A percentile compares a stretch with the other conserved stretches of the same genome.
Conservation (phyloP, 805 yeast species). For the Kuraishia piskuri region DNA sequence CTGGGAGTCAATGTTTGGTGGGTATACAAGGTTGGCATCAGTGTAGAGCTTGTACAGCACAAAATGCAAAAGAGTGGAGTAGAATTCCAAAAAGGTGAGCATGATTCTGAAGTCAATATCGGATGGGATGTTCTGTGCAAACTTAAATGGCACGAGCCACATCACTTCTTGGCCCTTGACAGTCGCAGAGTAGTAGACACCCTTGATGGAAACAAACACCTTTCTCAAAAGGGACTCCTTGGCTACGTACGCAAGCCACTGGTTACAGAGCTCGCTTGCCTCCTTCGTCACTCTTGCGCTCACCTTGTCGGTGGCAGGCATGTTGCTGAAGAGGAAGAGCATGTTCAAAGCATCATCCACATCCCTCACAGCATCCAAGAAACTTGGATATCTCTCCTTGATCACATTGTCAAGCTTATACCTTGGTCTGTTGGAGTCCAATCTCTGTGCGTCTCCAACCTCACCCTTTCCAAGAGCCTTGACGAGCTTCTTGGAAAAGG, state of each 20-base stretch:
- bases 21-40: constrained; percentile 80
- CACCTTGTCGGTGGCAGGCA: constrained; percentile 89
- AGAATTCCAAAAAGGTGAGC: constrained; percentile 94
- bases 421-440: constrained; percentile 73
- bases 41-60: constrained; percentile 78
- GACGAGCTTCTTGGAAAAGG: constrained; percentile 85
- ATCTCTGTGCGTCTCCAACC: constrained; percentile 74
- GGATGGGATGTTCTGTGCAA: constrained; percentile 89
- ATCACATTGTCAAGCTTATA: constrained; percentile 86
- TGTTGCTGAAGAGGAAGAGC: constrained; percentile 86
- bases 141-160: constrained; percentile 96
- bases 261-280: constrained; percentile 80
- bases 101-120: constrained; percentile 95
- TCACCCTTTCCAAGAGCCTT: constrained; percentile 91
- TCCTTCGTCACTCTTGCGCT: constrained; percentile 76
- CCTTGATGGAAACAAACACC: constrained; percentile 93
- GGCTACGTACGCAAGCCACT: constrained; percentile 93
- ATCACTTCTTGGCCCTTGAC: constrained; percentile 87
- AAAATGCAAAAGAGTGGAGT: constrained; percentile 85
- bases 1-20: constrained; percentile 71
- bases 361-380: constrained; percentile 86
- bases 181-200: constrained; percentile 89
- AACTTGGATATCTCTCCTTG: constrained; percentile 93
- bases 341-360: constrained; percentile 92
- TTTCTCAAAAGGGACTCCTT: constrained; percentile 74